Conservation (phyloP, 345 rosid genomes). For the Aquilaria sinensis region DNA sequence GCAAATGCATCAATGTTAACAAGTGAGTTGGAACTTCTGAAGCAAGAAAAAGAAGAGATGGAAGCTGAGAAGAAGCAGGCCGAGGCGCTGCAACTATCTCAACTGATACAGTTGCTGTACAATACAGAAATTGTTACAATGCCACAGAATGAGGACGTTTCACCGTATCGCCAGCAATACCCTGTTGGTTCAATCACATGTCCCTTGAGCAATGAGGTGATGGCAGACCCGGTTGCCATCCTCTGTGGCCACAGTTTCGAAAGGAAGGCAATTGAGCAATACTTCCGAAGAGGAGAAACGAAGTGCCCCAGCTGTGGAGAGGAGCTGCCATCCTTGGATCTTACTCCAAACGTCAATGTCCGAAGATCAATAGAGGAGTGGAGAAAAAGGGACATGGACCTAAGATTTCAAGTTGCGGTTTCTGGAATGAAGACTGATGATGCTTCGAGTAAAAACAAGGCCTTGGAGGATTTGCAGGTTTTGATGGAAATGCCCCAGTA, state of each 20-base stretch:
- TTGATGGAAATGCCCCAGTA: constrained; percentile 26
- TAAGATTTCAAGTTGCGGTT: constrained; percentile 30
- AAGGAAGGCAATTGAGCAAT: constrained; percentile 36
- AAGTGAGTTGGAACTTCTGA: constrained; percentile 33
- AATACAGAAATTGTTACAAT: constrained; percentile 28
- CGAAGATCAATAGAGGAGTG: constrained; percentile 39
- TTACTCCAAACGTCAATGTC: constrained; percentile 38
- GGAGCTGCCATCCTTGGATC: constrained; percentile 26
- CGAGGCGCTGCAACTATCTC: constrained; percentile 42
- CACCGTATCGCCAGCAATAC: constrained; percentile 15
- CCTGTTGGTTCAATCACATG: constrained; percentile 33
- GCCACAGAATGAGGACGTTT: constrained; percentile 19
- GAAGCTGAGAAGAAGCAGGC: constrained; percentile 47
- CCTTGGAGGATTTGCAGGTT: constrained; percentile 32
- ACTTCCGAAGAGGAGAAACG: constrained; percentile 27
- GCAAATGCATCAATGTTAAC: constrained; percentile 23
- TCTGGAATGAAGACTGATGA: constrained; percentile 27
- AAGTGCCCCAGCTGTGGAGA: constrained; percentile 39
- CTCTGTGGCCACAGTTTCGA: constrained; percentile 49
- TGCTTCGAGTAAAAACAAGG: constrained; percentile 19
- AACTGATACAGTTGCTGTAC: constrained; percentile 33
- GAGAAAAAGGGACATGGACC: constrained; percentile 35
- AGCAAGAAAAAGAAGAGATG: constrained; percentile 41
- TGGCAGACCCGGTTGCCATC: constrained; percentile 45
- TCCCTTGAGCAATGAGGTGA: constrained; percentile 36